Conservation (phyloP, 441 rosid species). For the Erodium texanum region DNA sequence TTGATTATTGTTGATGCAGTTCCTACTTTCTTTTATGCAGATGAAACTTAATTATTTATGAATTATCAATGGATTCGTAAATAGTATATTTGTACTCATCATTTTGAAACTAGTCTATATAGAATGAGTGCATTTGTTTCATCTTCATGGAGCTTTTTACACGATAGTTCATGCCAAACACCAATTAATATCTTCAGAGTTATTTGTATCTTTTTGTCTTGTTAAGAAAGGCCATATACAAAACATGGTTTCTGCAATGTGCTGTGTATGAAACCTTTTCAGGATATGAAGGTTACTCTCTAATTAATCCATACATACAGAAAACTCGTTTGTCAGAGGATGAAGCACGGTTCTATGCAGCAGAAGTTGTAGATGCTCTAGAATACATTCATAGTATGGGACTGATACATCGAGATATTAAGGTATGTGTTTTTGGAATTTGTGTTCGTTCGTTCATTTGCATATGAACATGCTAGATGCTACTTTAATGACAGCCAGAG, state of each 20-base stretch:
- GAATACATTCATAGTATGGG: slow-evolving; percentile 94
- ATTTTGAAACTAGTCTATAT: not conserved
- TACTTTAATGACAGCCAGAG: slow-evolving; percentile 69
- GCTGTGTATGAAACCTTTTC: slow-evolving; percentile 10
- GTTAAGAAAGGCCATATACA: not conserved
- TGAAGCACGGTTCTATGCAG: slow-evolving; percentile 87
- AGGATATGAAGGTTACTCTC: slow-evolving; percentile 3
- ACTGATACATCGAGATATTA: slow-evolving; percentile 91
- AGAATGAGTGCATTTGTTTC: not conserved
- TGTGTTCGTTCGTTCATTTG: not conserved
- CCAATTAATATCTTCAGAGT: not conserved
- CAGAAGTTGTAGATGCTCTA: slow-evolving; percentile 94
- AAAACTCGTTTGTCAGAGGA: slow-evolving; percentile 74
- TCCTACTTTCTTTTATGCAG: not conserved
- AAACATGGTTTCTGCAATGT: not conserved
- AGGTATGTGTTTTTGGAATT: slow-evolving; percentile 35
- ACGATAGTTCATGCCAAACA: not conserved
- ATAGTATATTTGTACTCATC: not conserved
- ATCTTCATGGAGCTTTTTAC: not conserved
- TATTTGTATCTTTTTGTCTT: not conserved
- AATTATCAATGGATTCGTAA: not conserved
- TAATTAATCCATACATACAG: slow-evolving; percentile 34
- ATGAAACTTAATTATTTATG: not conserved
- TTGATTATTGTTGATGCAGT: not conserved
- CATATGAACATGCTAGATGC: slow-evolving; percentile 21